Base-by-base conservation (phyloP, 2,329 filamentous ascomycete species). In the Myriosclerotinia scirpicola region DNA sequence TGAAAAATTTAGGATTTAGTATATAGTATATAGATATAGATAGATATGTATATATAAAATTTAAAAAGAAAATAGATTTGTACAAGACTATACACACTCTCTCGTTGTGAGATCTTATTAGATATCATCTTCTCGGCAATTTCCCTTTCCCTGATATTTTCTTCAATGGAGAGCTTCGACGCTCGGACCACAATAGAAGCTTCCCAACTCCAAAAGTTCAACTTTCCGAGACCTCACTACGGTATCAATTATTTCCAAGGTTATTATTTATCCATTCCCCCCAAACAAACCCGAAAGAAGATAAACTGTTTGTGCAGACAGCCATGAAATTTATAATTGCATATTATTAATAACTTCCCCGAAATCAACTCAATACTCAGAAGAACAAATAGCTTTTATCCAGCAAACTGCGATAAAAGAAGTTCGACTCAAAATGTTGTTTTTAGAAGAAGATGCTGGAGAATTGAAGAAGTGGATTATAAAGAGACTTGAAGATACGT, bases 391-490 rank as follows among this genome's bases (percentile, higher is more conserved):
- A 26, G n/a, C 1, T 17, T n/a, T 50, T 40, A 15, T 50, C 46
- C n/a, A 17, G 4, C 20, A 50, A 15, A 61, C 34, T 40, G 8
- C n/a, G 34, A 61, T 34, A 61, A 52, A 30, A 34, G 11, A 15
- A 44, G n/a, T 44, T 22, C 3, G 3, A 42, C 2, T 42, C 69
- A 79, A 72, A 65, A 89, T 89, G 86, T 75, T 89, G 72, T 89
- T 89, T 73, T 78, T 83, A 54, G 86, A 89, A 74, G 82, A 84
- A 72, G 85, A 90, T 77, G 81, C 83, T 77, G 80, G 84, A 65
- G 79, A 84, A 68, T 82, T 95, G 65, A 93, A 92, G 81, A 82
- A 84, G 68, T 94, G 90, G 90, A 87, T 93, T 69, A 86, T 93
- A 69, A 89, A 89, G 78, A 86, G 90, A 69, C 85, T 93, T 64